Evolutionary conservation across 1,284 basidiomycete genomes (phyloP).

Genomic region (Sanghuangporus weigelae): DNA sequence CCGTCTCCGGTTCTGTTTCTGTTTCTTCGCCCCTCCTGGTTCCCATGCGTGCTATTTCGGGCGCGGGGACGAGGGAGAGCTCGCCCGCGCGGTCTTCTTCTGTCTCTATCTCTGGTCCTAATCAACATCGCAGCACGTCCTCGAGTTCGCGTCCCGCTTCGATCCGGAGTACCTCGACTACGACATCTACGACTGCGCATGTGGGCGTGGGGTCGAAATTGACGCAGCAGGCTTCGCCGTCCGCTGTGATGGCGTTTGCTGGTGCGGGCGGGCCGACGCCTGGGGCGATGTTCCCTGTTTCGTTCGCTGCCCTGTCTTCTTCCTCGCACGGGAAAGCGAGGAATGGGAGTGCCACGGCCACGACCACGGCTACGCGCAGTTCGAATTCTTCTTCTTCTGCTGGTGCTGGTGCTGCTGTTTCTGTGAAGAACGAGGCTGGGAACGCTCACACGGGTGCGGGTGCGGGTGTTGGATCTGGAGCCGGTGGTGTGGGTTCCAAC

Average conservation of each 20-base stretch:
- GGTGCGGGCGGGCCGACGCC: conserved; percentile 14
- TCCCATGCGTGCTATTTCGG: conserved; percentile 9
- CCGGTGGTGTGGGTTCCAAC: no score
- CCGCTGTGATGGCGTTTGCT: neutral
- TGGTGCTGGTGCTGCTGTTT: neutral
- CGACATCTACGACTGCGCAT: neutral
- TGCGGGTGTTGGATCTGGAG: neutral
- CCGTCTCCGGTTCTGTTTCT: conserved; percentile 20
- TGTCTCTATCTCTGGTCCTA: neutral
- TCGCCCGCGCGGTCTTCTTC: neutral
- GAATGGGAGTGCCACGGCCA: neutral
- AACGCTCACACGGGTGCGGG: conserved; percentile 8
- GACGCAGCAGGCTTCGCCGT: neutral
- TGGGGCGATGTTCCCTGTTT: conserved; percentile 15
- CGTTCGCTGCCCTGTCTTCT: neutral
- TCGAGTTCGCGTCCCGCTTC: no score
- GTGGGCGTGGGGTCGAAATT: neutral
- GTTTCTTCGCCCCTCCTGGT: neutral
- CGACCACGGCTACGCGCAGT: neutral
- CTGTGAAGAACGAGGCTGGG: neutral
- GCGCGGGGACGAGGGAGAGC: neutral
- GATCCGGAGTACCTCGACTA: neutral
- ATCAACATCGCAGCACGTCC: no score
- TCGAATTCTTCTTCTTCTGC: conserved; percentile 1
- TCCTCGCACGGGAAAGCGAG: no score